Evolutionary conservation across 1,139 yeast species (phyloP), one percentile per base, ranked within the genome.

Genomic region (Yamadazyma aaseri): DNA sequence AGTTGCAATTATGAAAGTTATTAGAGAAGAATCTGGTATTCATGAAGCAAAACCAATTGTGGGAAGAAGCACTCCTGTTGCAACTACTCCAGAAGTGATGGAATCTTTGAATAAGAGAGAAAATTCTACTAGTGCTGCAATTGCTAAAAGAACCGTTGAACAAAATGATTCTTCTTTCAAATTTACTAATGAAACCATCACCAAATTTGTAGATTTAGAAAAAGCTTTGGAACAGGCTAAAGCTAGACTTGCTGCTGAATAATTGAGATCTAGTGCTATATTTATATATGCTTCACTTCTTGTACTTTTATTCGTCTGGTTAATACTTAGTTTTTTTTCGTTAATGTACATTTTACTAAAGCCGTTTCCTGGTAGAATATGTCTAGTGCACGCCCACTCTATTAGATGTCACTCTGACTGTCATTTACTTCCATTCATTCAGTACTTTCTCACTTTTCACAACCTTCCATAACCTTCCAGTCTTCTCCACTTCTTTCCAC

Each of bases 161-260:
- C 14, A 7, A 26, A 26, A 13, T 15, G 20, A 17, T n/a, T 20
- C 9, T n/a, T 17, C 13, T 20, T 21, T 11, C 21, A 8, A 9
- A n/a, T 16, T n/a, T 17, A 11, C n/a, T 6, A 11, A 22, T 11
- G 12, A 22, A 11, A 11, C 13, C 24, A 13, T 10, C n/a, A 29
- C 10, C 20, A 29, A 21, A 21, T 15, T 29, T 15, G 23, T 5
- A 6, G 31, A 29, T 6, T 4, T 17, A 10, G 26, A 22, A 4
- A 16, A 16, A 16, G 31, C 31, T 15, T 21, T 29, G n/a, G 31
- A 10, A 5, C 6, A 21, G 15, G 18, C 26, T 16, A 15, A 29
- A 26, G 31, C 31, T 17, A 21, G 12, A n/a, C 31, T 29, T 15
- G 8, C 25, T n/a, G n/a, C n/a, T n/a, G n/a, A n/a, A n/a, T n/a